A percentile compares a stretch with the other conserved stretches of the same genome.
phyloP scores from a whole-genome alignment of 1,284 basidiomycete species.

The Leccinum variabile region DNA sequence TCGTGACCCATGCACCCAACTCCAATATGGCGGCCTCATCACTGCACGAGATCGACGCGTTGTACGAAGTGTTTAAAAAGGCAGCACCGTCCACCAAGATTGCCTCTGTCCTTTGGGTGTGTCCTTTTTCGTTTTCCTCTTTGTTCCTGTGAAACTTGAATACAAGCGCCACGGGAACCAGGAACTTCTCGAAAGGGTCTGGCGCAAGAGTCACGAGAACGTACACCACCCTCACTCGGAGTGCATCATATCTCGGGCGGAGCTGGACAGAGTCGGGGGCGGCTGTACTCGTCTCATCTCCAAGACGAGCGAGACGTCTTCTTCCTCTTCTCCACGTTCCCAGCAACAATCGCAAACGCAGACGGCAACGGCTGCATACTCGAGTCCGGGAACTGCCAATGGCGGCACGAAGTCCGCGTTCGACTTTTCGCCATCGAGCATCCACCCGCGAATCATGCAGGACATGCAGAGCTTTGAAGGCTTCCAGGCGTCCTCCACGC shows the following conservation, averaged over 20 bases:
- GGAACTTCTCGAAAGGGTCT: slow-evolving; percentile 52
- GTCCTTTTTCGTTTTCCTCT: slow-evolving; percentile 17
- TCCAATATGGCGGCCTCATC: slow-evolving; percentile 56
- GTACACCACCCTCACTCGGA: slow-evolving; percentile 38
- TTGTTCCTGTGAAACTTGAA: background rate
- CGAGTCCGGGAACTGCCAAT: background rate
- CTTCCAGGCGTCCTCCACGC: slow-evolving; percentile 31
- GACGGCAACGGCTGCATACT: background rate
- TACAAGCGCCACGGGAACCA: slow-evolving; percentile 22
- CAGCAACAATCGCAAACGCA: slow-evolving; percentile 7
- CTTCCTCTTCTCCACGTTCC: slow-evolving; percentile 8
- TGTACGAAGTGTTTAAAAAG: slow-evolving; percentile 53
- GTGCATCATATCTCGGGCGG: slow-evolving; percentile 39
- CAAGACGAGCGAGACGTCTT: slow-evolving; percentile 14
- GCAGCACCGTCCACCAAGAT: slow-evolving; percentile 46
- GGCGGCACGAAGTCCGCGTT: background rate
- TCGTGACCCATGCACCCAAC: slow-evolving; percentile 57
- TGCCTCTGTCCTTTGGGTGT: slow-evolving; percentile 52
- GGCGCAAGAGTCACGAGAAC: slow-evolving; percentile 52
- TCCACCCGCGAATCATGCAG: slow-evolving; percentile 46
- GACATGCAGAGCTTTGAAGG: slow-evolving; percentile 44
- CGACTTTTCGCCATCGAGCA: slow-evolving; percentile 17
- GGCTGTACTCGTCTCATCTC: slow-evolving; percentile 53
- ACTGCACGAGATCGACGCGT: slow-evolving; percentile 54
- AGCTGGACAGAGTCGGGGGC: slow-evolving; percentile 61